Evolutionary conservation across 176 grass and related monocot genomes (phyloP), one percentile per base, ranked within the genome.

Genomic region (Raddia distichophylla): DNA sequence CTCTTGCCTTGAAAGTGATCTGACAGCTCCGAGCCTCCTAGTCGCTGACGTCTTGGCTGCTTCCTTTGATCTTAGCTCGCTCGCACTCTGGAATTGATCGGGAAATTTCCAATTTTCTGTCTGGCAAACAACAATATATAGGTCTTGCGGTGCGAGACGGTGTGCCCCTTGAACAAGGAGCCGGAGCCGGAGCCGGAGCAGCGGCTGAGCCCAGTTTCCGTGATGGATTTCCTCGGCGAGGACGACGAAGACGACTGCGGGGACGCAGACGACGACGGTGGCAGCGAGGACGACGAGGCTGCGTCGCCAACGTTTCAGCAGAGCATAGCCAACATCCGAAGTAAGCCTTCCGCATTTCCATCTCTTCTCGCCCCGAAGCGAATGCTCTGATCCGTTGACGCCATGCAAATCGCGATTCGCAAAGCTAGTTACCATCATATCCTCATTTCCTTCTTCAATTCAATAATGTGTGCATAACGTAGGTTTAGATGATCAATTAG

Each of bases 171-270:
- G 22, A 50, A 72, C 43, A 78, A 78, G 62, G 82, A 82, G 70
- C 51, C 35, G 19, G 87, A 82, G 70, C 51, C 35, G 19, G 87
- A 95, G 37, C 45, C 76, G 77, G 52, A 87, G 73, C 78, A 86
- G 73, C 86, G 84, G 14, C 81, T 84, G 32, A 91, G 94, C 80
- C 94, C 94, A 0, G 84, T 91, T 8, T 97, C 94, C 6, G 84
- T 97, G 40, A 91, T 97, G 94, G 94, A 93, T 53, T 93, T 97
- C 72, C 94, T 49, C 10, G 85, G 82, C 34, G 69, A 91, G 62
- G 86, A 93, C 2, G 86, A 83, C 2, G 86, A 83, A 42, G 85
- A 91, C 16, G 88, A 86, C 44, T 3, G 58, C 66, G 75, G 69
- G 37, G 49, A 43, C 47, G 12, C 52, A 27, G 62, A 48, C 20